These are phyloP conservation scores for Cryptococcus maquisensis DNA, from an alignment of 1,284 basidiomycete species.

Conservation along the genomic window DNA sequence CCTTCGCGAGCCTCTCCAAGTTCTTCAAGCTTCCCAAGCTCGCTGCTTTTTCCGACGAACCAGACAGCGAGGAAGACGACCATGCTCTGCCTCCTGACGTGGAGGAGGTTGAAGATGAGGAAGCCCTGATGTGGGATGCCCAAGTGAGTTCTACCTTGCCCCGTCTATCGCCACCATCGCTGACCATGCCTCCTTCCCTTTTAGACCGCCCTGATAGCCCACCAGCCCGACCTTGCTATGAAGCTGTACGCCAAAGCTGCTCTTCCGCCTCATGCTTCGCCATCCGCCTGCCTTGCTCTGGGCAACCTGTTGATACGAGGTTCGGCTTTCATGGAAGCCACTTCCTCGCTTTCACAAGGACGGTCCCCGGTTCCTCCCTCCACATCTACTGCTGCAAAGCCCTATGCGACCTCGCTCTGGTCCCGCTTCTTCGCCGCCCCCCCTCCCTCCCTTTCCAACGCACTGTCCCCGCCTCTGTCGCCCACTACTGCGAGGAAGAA, in stretches of 20 bases:
- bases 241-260: slow-evolving; percentile 37
- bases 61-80: slow-evolving; percentile 9
- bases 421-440: not conserved
- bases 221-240: slow-evolving; percentile 36
- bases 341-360: not conserved
- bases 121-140: slow-evolving; percentile 40
- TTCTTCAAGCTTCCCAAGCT: slow-evolving; percentile 7
- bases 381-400: not conserved
- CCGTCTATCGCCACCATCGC: not conserved
- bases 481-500: slow-evolving; percentile 1
- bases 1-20: slow-evolving; percentile 17
- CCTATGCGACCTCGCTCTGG: not conserved
- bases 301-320: slow-evolving; percentile 41
- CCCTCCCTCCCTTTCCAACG: not conserved
- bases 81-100: slow-evolving; percentile 8
- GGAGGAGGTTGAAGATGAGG: slow-evolving; percentile 28
- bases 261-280: slow-evolving; percentile 35
- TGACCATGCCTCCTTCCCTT: not conserved
- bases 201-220: slow-evolving; percentile 40
- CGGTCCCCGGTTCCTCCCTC: not conserved
- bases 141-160: slow-evolving; percentile 28
- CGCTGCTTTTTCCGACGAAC: not conserved
- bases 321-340: slow-evolving; percentile 19
- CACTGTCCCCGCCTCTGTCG: not conserved
- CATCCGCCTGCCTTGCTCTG: slow-evolving; percentile 38